Conservation (phyloP, 768 basidiomycete genomes). For the Exsudoporus frostii region DNA sequence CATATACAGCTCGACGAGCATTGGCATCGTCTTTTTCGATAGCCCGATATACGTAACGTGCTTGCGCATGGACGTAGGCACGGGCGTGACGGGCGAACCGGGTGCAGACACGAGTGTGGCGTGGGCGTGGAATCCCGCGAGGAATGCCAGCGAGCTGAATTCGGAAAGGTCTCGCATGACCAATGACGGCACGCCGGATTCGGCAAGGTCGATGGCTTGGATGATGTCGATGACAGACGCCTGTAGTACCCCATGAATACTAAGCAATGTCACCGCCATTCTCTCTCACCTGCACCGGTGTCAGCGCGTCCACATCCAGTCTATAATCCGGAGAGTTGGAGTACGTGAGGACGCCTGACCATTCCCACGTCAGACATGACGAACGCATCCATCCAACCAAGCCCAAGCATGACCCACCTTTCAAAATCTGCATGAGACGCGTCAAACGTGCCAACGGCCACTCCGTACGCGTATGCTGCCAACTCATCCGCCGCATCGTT, state of each 20-base stretch:
- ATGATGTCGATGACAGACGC: slow-evolving; percentile 70
- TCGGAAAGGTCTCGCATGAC: slow-evolving; percentile 83
- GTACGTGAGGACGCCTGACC: slow-evolving; percentile 72
- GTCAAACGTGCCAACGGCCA: slow-evolving; percentile 66
- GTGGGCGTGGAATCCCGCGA: slow-evolving; percentile 68
- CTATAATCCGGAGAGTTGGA: slow-evolving; percentile 80
- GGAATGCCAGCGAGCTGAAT: slow-evolving; percentile 82
- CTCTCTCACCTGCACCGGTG: slow-evolving; percentile 65
- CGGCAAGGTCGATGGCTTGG: slow-evolving; percentile 60
- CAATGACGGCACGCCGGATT: slow-evolving; percentile 62
- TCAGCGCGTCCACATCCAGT: slow-evolving; percentile 79
- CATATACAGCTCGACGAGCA: slow-evolving; percentile 73
- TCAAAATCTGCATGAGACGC: slow-evolving; percentile 73
- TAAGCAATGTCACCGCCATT: neutral
- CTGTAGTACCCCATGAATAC: slow-evolving; percentile 37
- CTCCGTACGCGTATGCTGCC: slow-evolving; percentile 45
- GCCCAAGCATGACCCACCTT: slow-evolving; percentile 43
- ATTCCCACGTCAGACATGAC: neutral
- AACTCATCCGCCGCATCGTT: slow-evolving; percentile 51
- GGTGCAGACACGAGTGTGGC: slow-evolving; percentile 1
- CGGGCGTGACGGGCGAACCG: slow-evolving; percentile 10
- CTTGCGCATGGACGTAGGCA: slow-evolving; percentile 39
- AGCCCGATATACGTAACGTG: slow-evolving; percentile 87
- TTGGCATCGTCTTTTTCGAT: slow-evolving; percentile 85
- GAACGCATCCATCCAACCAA: too few relatives aligned